A percentile compares a stretch with the other conserved stretches of the same genome.
These are phyloP conservation scores for Cymbopogon citratus DNA, from an alignment of 176 grass and related monocot species.

Conservation along the genomic window DNA sequence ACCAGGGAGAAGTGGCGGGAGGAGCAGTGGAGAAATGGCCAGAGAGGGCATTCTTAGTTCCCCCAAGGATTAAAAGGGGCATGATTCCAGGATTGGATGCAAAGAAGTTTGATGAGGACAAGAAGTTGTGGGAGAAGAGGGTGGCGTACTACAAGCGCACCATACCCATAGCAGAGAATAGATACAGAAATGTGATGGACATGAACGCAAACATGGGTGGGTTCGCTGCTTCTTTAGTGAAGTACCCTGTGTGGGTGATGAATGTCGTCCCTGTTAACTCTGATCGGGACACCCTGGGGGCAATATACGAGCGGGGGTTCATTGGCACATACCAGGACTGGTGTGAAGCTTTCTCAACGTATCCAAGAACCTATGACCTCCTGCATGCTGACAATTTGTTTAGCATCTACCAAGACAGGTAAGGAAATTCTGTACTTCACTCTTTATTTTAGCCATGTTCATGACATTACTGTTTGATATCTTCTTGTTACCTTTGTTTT, in stretches of 20 bases:
- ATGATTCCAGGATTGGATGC: conserved; percentile 60
- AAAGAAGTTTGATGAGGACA: conserved; percentile 86
- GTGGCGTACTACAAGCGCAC: conserved; percentile 56
- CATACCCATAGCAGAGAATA: conserved; percentile 47
- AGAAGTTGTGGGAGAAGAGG: conserved; percentile 71
- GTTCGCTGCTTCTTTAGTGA: conserved; percentile 61
- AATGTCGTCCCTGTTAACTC: conserved; percentile 72
- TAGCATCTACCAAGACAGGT: conserved; percentile 97
- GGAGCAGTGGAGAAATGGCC: conserved; percentile 71
- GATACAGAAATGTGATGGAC: conserved; percentile 95
- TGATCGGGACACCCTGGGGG: conserved; percentile 63
- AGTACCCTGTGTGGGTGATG: conserved; percentile 90
- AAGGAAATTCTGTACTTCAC: background rate
- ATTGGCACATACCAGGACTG: conserved; percentile 96
- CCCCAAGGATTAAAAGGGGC: conserved; percentile 80
- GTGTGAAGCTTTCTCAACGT: conserved; percentile 94
- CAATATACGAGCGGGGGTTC: conserved; percentile 82
- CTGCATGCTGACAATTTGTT: conserved; percentile 85
- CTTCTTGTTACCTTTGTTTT: background rate
- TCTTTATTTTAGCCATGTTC: background rate
- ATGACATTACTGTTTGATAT: background rate
- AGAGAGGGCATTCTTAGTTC: conserved; percentile 59
- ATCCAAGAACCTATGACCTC: conserved; percentile 97
- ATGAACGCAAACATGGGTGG: conserved; percentile 92
- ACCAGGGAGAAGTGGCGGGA: conserved; percentile 72